Evolutionary conservation across 1,284 basidiomycete genomes (phyloP).

Genomic region (Schizophyllum commune): DNA sequence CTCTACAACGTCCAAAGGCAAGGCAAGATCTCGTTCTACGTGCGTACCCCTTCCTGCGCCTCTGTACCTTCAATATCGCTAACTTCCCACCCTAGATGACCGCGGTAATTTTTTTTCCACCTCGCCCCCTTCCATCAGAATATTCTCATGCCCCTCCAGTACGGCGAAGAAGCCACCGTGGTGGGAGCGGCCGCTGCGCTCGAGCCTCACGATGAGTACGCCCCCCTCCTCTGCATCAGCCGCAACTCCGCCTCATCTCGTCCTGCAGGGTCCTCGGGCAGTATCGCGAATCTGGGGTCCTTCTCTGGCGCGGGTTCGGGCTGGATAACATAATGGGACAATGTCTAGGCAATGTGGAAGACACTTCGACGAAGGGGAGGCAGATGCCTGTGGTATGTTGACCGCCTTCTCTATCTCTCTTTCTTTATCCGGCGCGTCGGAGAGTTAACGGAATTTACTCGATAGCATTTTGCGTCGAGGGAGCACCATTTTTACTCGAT

Average conservation of each 20-base stretch:
- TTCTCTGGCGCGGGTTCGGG: slow-evolving; percentile 81
- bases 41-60: slow-evolving; percentile 29
- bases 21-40: slow-evolving; percentile 92
- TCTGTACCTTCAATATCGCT: not conserved
- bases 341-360: slow-evolving; percentile 81
- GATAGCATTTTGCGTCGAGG: slow-evolving; percentile 80
- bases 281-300: slow-evolving; percentile 86
- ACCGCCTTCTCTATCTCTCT: not conserved
- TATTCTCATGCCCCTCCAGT: slow-evolving; percentile 28
- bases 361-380: slow-evolving; percentile 77
- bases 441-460: not conserved
- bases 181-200: slow-evolving; percentile 87
- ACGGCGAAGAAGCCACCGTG: slow-evolving; percentile 90
- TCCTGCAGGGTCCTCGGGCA: slow-evolving; percentile 60
- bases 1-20: slow-evolving; percentile 91
- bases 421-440: not conserved
- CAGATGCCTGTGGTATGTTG: slow-evolving; percentile 78
- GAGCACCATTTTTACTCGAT: slow-evolving; percentile 89
- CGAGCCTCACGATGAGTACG: slow-evolving; percentile 76
- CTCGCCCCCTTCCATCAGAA: not conserved
- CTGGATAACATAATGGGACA: slow-evolving; percentile 76
- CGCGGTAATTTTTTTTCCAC: slow-evolving; percentile 37
- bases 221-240: slow-evolving; percentile 21
- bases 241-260: not conserved
- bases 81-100: slow-evolving; percentile 53